Conservation (phyloP, 768 basidiomycete genomes). For the Naganishia antarctica region DNA sequence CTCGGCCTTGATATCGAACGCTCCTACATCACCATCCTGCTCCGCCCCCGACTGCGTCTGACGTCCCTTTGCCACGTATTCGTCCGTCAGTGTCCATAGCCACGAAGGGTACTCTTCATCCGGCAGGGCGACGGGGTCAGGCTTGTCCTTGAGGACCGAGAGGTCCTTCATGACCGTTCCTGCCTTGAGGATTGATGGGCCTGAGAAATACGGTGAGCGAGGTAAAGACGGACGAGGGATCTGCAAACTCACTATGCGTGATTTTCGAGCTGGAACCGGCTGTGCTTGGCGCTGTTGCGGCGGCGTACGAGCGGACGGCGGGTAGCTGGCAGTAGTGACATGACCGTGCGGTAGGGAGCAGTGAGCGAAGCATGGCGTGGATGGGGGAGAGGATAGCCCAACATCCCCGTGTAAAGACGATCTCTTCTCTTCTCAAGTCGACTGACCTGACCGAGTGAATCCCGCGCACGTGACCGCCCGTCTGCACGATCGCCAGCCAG, state of each 20-base stretch:
- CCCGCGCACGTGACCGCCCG: neutral
- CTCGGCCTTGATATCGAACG: slow-evolving; percentile 38
- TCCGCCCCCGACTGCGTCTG: too few species aligned
- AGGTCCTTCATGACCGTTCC: slow-evolving; percentile 75
- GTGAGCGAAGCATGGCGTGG: neutral
- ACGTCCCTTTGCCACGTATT: slow-evolving; percentile 27
- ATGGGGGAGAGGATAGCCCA: neutral
- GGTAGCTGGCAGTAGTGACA: neutral
- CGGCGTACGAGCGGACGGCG: neutral
- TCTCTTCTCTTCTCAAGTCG: neutral
- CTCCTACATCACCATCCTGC: too few species aligned
- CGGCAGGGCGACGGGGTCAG: slow-evolving; percentile 66
- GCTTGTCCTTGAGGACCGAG: slow-evolving; percentile 76
- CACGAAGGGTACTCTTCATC: slow-evolving; percentile 84
- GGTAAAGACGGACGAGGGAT: too few species aligned
- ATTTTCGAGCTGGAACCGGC: neutral
- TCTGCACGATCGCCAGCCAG: neutral
- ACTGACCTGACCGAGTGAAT: too few species aligned
- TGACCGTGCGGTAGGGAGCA: neutral
- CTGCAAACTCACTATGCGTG: slow-evolving; percentile 22
- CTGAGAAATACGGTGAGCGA: too few species aligned
- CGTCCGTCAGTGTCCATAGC: slow-evolving; percentile 72
- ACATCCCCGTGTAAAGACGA: neutral
- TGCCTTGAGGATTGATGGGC: slow-evolving; percentile 44
- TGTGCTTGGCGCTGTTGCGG: neutral